Evolutionary conservation across 257 asterid genomes (phyloP).

Genomic region (Lavandula angustifolia): DNA sequence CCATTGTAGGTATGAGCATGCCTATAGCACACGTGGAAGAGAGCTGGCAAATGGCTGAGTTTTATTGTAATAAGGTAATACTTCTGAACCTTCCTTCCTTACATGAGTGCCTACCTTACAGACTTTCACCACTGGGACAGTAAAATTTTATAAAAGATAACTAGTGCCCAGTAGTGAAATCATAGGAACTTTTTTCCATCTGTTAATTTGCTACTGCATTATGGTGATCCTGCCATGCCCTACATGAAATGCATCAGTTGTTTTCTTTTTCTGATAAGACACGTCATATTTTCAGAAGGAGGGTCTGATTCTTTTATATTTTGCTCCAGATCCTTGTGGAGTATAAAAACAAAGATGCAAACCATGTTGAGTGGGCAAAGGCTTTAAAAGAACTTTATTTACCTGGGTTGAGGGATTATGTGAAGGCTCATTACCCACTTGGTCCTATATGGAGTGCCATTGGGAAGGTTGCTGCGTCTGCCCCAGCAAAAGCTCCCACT

Average conservation of each 20-base stretch:
- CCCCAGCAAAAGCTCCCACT: slow-evolving; percentile 43
- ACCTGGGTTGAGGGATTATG: slow-evolving; percentile 87
- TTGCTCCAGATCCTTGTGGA: slow-evolving; percentile 68
- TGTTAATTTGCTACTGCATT: too few relatives aligned
- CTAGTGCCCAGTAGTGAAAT: too few relatives aligned
- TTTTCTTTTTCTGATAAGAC: too few relatives aligned
- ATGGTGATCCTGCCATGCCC: too few relatives aligned
- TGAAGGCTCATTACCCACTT: slow-evolving; percentile 72
- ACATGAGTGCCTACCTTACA: too few relatives aligned
- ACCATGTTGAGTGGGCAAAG: slow-evolving; percentile 88
- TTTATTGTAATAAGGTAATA: slow-evolving; percentile 90
- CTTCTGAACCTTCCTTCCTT: too few relatives aligned
- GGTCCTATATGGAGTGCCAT: slow-evolving; percentile 87
- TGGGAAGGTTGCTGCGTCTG: slow-evolving; percentile 46
- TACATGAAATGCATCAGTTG: too few relatives aligned
- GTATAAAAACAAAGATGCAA: slow-evolving; percentile 70
- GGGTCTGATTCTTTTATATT: slow-evolving; percentile 4
- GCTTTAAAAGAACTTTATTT: slow-evolving; percentile 80
- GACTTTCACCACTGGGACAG: too few relatives aligned
- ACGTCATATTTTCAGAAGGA: too few relatives aligned
- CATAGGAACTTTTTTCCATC: too few relatives aligned
- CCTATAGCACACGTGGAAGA: slow-evolving; percentile 90
- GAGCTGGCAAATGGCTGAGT: slow-evolving; percentile 93
- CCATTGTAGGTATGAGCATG: slow-evolving; percentile 75
- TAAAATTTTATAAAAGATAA: too few relatives aligned